Evolutionary conservation across 805 yeast genomes (phyloP), one percentile per base, ranked within the genome.

Genomic region (Blastobotrys americana): DNA sequence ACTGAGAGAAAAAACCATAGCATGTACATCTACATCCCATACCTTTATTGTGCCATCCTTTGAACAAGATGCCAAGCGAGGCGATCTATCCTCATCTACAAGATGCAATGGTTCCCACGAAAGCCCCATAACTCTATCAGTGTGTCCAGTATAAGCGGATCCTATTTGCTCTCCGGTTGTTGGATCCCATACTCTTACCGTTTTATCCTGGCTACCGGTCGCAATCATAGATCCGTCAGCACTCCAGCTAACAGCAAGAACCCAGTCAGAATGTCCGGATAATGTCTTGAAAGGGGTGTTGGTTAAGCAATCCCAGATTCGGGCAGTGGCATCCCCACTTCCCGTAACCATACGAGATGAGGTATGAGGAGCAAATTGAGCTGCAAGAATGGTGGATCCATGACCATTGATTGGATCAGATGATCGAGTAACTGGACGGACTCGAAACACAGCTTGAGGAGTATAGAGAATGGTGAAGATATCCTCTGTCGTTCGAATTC

Each of bases 251-350:
- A 84, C 96, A 61, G 95, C 83, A 37, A 93, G 68, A 4, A 93
- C 97, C 96, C 97, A 93, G 67, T 89, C 87, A 8, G 77, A 69
- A 58, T 93, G 98, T 1, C 97, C 97, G 3, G 71, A 58, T 42
- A 93, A 67, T 0, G 95, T 85, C 49, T 78, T 74, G 58, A 81
- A 69, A 5, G 96, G 96, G 0, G 98, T 93, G 54, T 86, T 93
- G 0, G 97, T 89, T 56, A 87, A 82, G 63, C 96, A 84, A 65
- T 89, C 97, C 98, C 98, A 93, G 39, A 90, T 76, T 60, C 97
- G 73, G 2, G 97, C 97, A 5, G 97, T 89, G 31, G 82, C 77
- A 64, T 93, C 98, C 37, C 98, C 98, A 4, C 96, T 86, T 31
- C 98, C 98, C 0, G 97, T 84, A 34, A 85, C 93, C 82, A 89